These are phyloP conservation scores for Naganishia cerealis DNA, from an alignment of 1,284 basidiomycete species.

Conservation along the genomic window DNA sequence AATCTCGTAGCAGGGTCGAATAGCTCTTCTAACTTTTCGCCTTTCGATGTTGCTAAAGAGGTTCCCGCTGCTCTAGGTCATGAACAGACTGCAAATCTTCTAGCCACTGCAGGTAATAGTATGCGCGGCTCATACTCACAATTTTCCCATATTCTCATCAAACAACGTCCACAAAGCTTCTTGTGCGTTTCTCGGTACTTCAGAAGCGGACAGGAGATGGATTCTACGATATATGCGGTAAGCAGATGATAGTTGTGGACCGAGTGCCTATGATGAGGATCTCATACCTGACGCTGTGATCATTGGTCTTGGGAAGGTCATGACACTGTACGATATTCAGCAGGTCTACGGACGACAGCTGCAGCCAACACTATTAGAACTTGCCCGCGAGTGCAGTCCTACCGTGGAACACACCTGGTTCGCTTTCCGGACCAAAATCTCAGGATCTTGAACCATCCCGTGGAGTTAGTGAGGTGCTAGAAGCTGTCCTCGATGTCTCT, in stretches of 20 bases:
- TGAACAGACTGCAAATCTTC: neutral
- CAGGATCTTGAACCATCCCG: neutral
- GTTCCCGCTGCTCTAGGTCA: slow-evolving; percentile 25
- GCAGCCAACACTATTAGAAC: neutral
- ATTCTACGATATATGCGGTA: neutral
- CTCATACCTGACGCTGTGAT: neutral
- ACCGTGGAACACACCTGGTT: neutral
- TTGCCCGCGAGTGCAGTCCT: neutral
- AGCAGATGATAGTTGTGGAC: neutral
- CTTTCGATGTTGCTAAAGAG: slow-evolving; percentile 39
- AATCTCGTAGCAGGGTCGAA: slow-evolving; percentile 46
- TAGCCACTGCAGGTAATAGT: neutral
- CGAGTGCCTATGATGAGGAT: neutral
- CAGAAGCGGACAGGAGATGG: slow-evolving; percentile 15
- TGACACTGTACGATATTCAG: neutral
- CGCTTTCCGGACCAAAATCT: neutral
- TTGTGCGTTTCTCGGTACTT: slow-evolving; percentile 29
- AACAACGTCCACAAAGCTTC: slow-evolving; percentile 43
- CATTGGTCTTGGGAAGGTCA: neutral
- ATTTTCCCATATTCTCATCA: slow-evolving; percentile 43
- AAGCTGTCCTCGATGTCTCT: neutral
- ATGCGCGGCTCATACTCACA: slow-evolving; percentile 34
- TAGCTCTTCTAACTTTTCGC: slow-evolving; percentile 46
- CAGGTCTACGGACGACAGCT: slow-evolving; percentile 3
- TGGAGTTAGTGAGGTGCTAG: neutral